Evolutionary conservation across 805 yeast genomes (phyloP).

Genomic region (Metschnikowia gelsemii): DNA sequence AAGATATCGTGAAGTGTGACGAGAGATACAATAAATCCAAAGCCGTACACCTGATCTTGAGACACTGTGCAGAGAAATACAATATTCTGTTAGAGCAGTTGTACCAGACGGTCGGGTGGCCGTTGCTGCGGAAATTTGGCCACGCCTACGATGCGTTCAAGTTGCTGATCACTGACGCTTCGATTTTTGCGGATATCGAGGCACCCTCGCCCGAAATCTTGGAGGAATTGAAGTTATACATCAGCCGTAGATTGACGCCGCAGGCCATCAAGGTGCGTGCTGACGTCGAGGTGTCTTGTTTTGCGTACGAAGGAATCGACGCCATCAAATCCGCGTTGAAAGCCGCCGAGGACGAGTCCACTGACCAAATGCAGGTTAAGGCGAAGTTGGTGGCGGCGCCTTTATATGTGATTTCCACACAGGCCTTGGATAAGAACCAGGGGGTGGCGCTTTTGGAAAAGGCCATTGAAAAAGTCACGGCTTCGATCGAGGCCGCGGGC

Average conservation of each 20-base stretch:
- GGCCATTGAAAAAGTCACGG: constrained; percentile 76
- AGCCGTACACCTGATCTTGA: constrained; percentile 95
- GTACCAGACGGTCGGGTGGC: constrained; percentile 95
- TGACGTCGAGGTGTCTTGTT: constrained; percentile 97
- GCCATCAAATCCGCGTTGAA: constrained; percentile 88
- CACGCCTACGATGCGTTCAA: constrained; percentile 98
- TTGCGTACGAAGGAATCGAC: constrained; percentile 95
- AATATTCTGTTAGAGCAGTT: constrained; percentile 80
- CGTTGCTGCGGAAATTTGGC: constrained; percentile 90
- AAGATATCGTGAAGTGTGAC: constrained; percentile 95
- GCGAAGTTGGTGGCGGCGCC: constrained; percentile 98
- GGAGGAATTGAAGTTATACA: constrained; percentile 83
- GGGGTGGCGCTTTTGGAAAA: constrained; percentile 78
- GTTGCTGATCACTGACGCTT: constrained; percentile 86
- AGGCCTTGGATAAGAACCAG: constrained; percentile 84
- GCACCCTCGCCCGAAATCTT: constrained; percentile 74
- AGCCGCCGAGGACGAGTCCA: constrained; percentile 81
- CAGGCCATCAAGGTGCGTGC: constrained; percentile 98
- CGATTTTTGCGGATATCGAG: constrained; percentile 76
- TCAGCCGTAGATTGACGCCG: constrained; percentile 92
- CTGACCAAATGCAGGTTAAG: constrained; percentile 84
- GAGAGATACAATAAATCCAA: constrained; percentile 95
- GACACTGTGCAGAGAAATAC: constrained; percentile 98
- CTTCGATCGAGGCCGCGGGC: constrained; percentile 66
- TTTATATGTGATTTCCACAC: constrained; percentile 87